These are phyloP conservation scores for Fusarium nodosum DNA, from an alignment of 2,329 filamentous ascomycete genomes.

Conservation along the genomic window DNA sequence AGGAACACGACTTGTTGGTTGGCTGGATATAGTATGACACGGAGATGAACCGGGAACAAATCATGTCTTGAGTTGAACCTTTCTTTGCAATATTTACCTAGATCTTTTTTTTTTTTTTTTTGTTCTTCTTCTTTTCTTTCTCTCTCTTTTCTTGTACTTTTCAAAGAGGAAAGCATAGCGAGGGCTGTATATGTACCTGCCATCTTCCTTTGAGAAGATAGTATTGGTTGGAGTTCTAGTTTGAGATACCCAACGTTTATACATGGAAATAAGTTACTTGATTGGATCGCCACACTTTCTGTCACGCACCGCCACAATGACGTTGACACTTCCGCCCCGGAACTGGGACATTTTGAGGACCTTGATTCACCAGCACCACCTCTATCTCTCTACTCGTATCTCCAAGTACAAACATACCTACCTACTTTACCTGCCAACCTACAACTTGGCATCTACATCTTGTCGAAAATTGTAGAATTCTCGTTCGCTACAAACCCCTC, in stretches of 20 bases:
- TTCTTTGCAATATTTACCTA: neutral
- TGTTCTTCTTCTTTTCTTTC: neutral
- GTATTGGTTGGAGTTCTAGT: conserved; percentile 32
- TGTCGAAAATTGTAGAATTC: conserved; percentile 4
- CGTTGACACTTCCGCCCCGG: conserved; percentile 51
- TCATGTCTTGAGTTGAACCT: neutral
- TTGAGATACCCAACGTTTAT: conserved; percentile 39
- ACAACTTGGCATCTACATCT: conserved; percentile 27
- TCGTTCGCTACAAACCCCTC: conserved; percentile 23
- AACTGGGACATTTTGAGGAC: conserved; percentile 26
- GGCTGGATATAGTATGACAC: conserved; percentile 12
- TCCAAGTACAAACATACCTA: conserved; percentile 15
- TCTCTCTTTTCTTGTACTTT: neutral
- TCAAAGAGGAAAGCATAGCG: conserved; percentile 22
- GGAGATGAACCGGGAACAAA: conserved; percentile 12
- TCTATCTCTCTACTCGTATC: neutral
- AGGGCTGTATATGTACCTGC: conserved; percentile 3
- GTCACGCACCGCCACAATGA: conserved; percentile 58
- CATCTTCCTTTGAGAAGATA: conserved; percentile 22
- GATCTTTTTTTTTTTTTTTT: conserved; percentile 3
- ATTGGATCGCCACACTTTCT: conserved; percentile 49
- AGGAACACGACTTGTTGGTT: conserved; percentile 17
- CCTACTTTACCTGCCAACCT: conserved; percentile 20
- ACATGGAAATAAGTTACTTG: conserved; percentile 26
- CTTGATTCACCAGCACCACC: conserved; percentile 22